A percentile compares a stretch with the other conserved stretches of the same genome.
Evolutionary conservation across 768 basidiomycete species (phyloP).

Genomic region (Pisolithus microcarpus): DNA sequence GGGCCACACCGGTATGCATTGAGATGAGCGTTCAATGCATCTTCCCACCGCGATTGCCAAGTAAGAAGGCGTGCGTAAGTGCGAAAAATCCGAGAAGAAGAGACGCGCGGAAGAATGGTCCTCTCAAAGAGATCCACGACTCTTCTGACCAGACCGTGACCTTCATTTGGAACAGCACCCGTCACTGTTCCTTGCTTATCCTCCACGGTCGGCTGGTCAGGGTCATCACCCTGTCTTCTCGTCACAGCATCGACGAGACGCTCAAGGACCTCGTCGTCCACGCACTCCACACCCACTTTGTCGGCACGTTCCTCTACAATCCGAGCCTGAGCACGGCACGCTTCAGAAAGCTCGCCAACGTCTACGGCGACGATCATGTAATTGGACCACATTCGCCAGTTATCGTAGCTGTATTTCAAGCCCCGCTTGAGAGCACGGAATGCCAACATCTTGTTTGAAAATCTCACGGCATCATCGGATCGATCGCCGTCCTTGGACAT

Average conservation of each 20-base stretch:
- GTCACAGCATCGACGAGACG: slow-evolving; percentile 85
- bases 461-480: slow-evolving; percentile 37
- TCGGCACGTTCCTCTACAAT: slow-evolving; percentile 55
- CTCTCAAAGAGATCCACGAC: slow-evolving; percentile 70
- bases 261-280: slow-evolving; percentile 86
- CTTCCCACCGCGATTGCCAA: slow-evolving; percentile 66
- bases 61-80: slow-evolving; percentile 77
- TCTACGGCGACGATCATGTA: slow-evolving; percentile 93
- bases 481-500: slow-evolving; percentile 17
- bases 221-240: slow-evolving; percentile 34
- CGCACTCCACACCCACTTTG: slow-evolving; percentile 43
- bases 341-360: slow-evolving; percentile 86
- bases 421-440: slow-evolving; percentile 92
- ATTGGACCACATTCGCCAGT: slow-evolving; percentile 99
- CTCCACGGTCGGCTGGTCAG: slow-evolving; percentile 29
- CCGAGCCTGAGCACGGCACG: slow-evolving; percentile 73
- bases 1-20: slow-evolving; percentile 74
- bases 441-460: slow-evolving; percentile 77
- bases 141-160: slow-evolving; percentile 56
- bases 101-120: slow-evolving; percentile 76
- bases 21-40: slow-evolving; percentile 75
- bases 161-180: slow-evolving; percentile 46
- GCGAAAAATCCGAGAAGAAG: slow-evolving; percentile 71
- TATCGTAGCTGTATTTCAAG: slow-evolving; percentile 74
- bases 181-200: slow-evolving; percentile 8